Evolutionary conservation across 768 basidiomycete genomes (phyloP).

Genomic region (Tylopilus subfusipes): DNA sequence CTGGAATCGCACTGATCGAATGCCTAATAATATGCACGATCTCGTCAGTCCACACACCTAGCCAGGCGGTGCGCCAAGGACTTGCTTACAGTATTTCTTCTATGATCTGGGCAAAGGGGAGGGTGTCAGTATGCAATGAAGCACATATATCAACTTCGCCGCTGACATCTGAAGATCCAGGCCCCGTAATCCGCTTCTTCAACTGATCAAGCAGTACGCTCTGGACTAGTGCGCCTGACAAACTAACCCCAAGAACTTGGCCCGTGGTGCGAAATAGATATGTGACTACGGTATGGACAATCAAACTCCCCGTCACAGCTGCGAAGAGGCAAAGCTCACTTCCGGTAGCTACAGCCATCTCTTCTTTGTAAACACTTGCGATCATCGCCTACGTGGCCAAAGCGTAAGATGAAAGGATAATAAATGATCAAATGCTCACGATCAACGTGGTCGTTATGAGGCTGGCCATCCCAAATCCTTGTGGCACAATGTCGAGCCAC

Average conservation of each 20-base stretch:
- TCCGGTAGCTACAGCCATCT: slow-evolving; percentile 86
- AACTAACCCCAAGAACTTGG: slow-evolving; percentile 91
- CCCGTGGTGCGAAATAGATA: slow-evolving; percentile 94
- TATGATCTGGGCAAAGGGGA: slow-evolving; percentile 54
- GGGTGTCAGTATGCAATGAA: slow-evolving; percentile 18
- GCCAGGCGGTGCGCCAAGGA: slow-evolving; percentile 9
- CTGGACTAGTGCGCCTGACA: slow-evolving; percentile 83
- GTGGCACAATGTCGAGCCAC: slow-evolving; percentile 77
- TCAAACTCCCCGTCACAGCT: slow-evolving; percentile 6
- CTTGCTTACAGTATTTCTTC: slow-evolving; percentile 57
- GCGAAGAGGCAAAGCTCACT: slow-evolving; percentile 50
- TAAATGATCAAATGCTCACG: slow-evolving; percentile 43
- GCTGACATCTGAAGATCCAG: slow-evolving; percentile 67
- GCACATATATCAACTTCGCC: slow-evolving; percentile 25
- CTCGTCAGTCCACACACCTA: slow-evolving; percentile 13
- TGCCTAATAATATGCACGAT: slow-evolving; percentile 43
- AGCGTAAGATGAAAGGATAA: slow-evolving; percentile 3
- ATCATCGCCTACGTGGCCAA: slow-evolving; percentile 70
- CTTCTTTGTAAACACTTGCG: slow-evolving; percentile 71
- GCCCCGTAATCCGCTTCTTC: slow-evolving; percentile 70
- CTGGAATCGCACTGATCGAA: slow-evolving; percentile 68
- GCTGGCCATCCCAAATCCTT: slow-evolving; percentile 81
- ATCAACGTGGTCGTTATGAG: slow-evolving; percentile 85
- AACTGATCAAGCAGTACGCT: slow-evolving; percentile 69
- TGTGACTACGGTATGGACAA: slow-evolving; percentile 55